A percentile compares a stretch with the other conserved stretches of the same genome.
Conservation (phyloP, 1,284 basidiomycete species). For the Rugiboletus extremiorientalis region DNA sequence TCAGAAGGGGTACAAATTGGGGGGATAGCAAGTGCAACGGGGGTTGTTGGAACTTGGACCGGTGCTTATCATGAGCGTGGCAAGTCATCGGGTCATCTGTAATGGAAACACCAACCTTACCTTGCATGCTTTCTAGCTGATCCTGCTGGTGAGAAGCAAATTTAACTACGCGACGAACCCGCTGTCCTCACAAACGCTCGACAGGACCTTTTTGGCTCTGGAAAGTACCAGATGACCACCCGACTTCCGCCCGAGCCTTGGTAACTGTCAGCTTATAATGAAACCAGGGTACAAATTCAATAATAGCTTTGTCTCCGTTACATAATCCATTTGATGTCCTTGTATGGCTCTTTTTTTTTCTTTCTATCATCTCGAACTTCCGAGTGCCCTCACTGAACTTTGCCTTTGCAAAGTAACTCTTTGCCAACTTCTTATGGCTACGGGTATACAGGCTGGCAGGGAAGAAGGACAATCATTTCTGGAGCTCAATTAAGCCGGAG, state of each 20-base stretch:
- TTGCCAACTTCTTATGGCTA: conserved; percentile 35
- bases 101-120: not conserved
- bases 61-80: conserved; percentile 58
- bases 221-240: conserved; percentile 20
- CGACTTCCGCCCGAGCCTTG: no score
- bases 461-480: conserved; percentile 37
- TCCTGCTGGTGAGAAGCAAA: conserved; percentile 49
- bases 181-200: not conserved
- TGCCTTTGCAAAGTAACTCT: conserved; percentile 45
- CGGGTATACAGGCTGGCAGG: conserved; percentile 52
- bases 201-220: conserved; percentile 35
- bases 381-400: conserved; percentile 39
- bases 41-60: conserved; percentile 65
- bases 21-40: conserved; percentile 57
- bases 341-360: not conserved
- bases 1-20: conserved; percentile 68
- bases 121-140: conserved; percentile 44
- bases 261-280: no score
- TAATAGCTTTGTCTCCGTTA: conserved; percentile 2
- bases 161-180: not conserved
- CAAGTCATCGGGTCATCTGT: conserved; percentile 19
- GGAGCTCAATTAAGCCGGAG: conserved; percentile 82
- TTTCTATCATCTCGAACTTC: no score
- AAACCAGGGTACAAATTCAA: not conserved
- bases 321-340: conserved; percentile 9